A percentile compares a stretch with the other conserved stretches of the same genome.
Conservation (phyloP, 2,329 filamentous ascomycete species). For the Penicillium crustosum region DNA sequence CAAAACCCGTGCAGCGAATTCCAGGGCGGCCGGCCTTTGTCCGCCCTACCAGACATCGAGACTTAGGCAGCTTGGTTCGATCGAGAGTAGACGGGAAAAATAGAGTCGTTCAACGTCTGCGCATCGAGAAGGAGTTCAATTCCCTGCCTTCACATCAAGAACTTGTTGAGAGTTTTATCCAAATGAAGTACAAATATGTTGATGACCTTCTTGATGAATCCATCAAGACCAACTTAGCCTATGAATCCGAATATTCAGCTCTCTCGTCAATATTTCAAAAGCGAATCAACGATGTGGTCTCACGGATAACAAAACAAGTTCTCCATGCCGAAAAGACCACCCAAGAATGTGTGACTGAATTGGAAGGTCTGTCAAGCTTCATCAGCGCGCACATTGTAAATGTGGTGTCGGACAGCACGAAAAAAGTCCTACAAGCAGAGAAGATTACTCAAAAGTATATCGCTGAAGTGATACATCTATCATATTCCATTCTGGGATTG, state of each 20-base stretch:
- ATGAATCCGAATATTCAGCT: not conserved
- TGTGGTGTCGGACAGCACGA: not conserved
- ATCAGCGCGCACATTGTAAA: not conserved
- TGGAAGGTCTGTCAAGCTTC: not conserved
- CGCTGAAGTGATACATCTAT: not conserved
- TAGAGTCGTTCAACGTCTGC: not conserved
- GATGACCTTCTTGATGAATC: not conserved
- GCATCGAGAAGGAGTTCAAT: not conserved
- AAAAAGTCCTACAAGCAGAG: not conserved
- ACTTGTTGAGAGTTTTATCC: not conserved
- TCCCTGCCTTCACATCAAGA: not conserved
- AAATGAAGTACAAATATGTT: slow-evolving; percentile 4
- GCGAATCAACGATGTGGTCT: not conserved
- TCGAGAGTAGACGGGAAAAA: not conserved
- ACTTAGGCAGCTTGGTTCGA: slow-evolving; percentile 4
- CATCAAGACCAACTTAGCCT: not conserved
- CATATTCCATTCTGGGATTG: not conserved
- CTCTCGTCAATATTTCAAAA: not conserved
- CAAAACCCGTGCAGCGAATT: not conserved
- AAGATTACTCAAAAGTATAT: not conserved
- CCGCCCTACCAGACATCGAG: not conserved
- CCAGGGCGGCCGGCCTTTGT: not conserved
- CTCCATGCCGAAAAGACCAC: not conserved
- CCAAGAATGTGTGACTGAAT: not conserved
- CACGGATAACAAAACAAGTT: not conserved